A percentile compares a stretch with the other conserved stretches of the same genome.
phyloP scores from a whole-genome alignment of 2,329 filamentous ascomycete species.

The Elsinoe necatrix region DNA sequence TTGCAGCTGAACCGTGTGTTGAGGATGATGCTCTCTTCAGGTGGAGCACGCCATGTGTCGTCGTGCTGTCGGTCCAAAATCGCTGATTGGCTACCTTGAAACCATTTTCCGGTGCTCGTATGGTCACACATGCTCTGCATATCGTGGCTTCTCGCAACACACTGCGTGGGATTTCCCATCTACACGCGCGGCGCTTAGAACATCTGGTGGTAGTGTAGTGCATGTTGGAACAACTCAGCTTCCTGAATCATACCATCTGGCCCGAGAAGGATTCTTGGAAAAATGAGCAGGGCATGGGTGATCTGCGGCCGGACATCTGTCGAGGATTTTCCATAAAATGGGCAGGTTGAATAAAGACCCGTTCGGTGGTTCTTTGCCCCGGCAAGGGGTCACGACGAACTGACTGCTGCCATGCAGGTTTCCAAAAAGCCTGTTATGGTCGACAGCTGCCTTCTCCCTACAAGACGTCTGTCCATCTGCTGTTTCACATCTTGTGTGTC shows the following conservation, averaged over 20 bases:
- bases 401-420: background rate
- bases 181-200: background rate
- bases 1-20: background rate
- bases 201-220: background rate
- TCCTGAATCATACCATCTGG: background rate
- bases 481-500: background rate
- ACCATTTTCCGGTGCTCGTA: background rate
- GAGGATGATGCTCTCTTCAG: background rate
- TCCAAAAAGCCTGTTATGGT: background rate
- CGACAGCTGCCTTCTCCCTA: background rate
- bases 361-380: constrained; percentile 1
- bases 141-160: background rate
- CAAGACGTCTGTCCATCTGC: background rate
- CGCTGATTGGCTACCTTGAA: background rate
- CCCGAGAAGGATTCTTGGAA: constrained; percentile 5
- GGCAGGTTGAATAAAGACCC: constrained; percentile 1
- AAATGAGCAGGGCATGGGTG: background rate
- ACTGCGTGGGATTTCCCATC: background rate
- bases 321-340: constrained; percentile 10
- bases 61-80: background rate
- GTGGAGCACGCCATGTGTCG: constrained; percentile 1
- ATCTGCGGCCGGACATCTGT: constrained; percentile 2
- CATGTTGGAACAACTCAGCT: background rate
- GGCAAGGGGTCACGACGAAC: background rate
- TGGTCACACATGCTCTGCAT: background rate